phyloP scores from a whole-genome alignment of 257 asterid genomes.

The Schizonepeta tenuifolia region DNA sequence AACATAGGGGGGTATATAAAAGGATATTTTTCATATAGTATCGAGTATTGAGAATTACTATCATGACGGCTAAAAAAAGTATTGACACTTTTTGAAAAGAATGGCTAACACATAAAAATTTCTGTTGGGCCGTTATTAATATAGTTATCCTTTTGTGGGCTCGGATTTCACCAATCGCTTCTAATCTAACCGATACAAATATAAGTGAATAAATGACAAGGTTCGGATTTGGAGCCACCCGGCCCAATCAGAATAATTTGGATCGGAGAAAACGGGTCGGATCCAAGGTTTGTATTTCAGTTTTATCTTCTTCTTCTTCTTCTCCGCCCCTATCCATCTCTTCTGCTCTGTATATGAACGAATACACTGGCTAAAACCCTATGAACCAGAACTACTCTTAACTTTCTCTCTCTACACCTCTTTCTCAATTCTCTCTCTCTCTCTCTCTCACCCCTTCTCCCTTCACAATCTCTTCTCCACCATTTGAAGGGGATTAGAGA shows the following conservation, averaged over 20 bases:
- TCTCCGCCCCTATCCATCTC: constrained; percentile 32
- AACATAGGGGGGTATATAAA: too few species aligned
- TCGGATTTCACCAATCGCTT: too few species aligned
- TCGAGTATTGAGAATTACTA: too few species aligned
- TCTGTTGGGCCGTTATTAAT: too few species aligned
- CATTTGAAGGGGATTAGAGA: constrained; percentile 13
- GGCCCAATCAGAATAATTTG: not conserved
- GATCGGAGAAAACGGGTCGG: constrained; percentile 20
- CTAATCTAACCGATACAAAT: too few species aligned
- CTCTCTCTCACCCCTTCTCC: constrained; percentile 4
- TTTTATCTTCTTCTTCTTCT: constrained; percentile 32
- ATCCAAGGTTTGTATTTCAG: not conserved
- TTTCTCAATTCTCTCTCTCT: not conserved
- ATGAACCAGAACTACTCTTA: not conserved
- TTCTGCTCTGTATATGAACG: not conserved
- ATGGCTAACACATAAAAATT: too few species aligned
- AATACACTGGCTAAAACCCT: constrained; percentile 29
- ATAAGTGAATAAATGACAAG: too few species aligned
- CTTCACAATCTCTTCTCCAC: not conserved
- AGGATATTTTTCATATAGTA: too few species aligned
- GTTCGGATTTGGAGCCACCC: not conserved
- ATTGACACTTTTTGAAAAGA: too few species aligned
- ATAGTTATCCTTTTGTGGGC: too few species aligned
- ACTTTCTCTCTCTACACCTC: not conserved
- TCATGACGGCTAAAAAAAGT: too few species aligned